These are phyloP conservation scores for Sugiyamaella xylanicola DNA, from an alignment of 1,139 yeast species.

Conservation along the genomic window DNA sequence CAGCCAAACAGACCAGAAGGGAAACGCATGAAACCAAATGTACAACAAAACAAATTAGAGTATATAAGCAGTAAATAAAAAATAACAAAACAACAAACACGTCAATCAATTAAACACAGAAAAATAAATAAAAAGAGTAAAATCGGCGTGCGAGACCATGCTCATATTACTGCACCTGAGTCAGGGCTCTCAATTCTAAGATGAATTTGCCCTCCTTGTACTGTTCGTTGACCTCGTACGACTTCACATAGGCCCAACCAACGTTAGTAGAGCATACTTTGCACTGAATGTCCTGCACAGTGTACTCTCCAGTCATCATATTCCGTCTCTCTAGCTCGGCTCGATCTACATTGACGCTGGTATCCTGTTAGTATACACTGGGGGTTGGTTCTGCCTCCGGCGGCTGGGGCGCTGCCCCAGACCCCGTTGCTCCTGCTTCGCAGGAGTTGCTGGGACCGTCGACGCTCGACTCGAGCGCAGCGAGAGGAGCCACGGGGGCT, in stretches of 20 bases:
- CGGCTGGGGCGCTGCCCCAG: no score
- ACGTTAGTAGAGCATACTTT: slow-evolving; percentile 61
- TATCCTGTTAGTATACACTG: neutral
- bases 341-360: slow-evolving; percentile 39
- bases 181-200: slow-evolving; percentile 51
- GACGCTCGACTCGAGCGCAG: no score
- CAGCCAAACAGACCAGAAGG: neutral
- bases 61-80: neutral
- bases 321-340: slow-evolving; percentile 43
- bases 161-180: slow-evolving; percentile 7
- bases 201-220: slow-evolving; percentile 82
- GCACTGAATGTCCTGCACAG: slow-evolving; percentile 65
- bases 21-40: neutral
- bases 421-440: no score
- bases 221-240: slow-evolving; percentile 56
- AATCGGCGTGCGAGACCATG: neutral
- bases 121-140: neutral
- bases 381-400: neutral
- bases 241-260: slow-evolving; percentile 79
- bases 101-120: no score
- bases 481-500: no score
- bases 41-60: neutral
- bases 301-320: slow-evolving; percentile 74
- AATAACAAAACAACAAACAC: no score
- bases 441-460: no score